Evolutionary conservation across 2,329 filamentous ascomycete genomes (phyloP), one percentile per base, ranked within the genome.

Genomic region (Lasiodiplodia theobromae): DNA sequence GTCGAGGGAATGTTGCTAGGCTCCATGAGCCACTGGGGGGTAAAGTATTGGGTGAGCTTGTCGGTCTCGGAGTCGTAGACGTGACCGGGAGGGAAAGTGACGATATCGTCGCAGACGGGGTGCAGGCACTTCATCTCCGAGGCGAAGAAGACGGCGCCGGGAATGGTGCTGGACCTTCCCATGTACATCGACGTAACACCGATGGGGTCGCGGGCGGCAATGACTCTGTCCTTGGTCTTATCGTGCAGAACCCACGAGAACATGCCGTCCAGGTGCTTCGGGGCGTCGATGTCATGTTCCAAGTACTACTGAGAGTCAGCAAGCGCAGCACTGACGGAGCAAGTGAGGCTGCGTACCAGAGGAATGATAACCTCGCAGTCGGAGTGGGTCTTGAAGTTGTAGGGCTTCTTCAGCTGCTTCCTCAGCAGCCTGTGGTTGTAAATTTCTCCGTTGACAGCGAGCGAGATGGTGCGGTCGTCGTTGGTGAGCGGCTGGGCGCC

Each of bases 321-420:
- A 62, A 21, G 11, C 44, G 34, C 54, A 18, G 14, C n/a, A 54
- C 28, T 38, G 23, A 21, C 47, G 7, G 44, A 14, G 16, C 31
- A 16, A 51, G 40, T 21, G 21, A n/a, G 25, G 53, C 47, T 68
- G 82, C 89, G 79, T 87, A 96, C 93, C 86, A 99, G 82, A 73
- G 96, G 96, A 78, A 99, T 97, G 82, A 99, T 97, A 79, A 99
- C 95, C 83, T 99, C 96, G 83, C 96, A 99, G 79, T 99, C 96
- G 47, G 95, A 98, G 78, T 96, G 92, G 73, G 96, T 99, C 90
- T 97, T 97, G 90, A 98, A 99, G 82, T 94, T 91, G 83, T 97
- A 97, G 47, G 90, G 88, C 70, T 86, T 89, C 83, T 93, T 93
- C 76, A 97, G 85, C 75, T 86, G 86, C 84, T 97, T 98, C 79